Base-by-base conservation (phyloP, 2,329 filamentous ascomycete species). In the Fusarium succisae region DNA sequence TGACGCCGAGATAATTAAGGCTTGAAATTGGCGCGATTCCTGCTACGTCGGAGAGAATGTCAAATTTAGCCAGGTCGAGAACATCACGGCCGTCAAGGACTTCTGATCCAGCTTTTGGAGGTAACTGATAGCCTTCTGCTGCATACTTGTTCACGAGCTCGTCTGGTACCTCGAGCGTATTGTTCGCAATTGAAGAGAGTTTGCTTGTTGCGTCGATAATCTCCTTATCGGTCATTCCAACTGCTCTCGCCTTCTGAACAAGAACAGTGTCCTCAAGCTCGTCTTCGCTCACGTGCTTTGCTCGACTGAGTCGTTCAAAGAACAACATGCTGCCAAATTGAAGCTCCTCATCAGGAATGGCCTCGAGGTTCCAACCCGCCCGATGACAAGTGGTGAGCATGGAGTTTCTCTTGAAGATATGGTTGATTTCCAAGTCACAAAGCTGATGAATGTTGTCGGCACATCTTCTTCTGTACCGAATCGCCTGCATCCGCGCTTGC, bases 281-380 rank as follows among this genome's bases (percentile, higher is more conserved):
- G 0, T 28, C 4, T 10, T 41, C 20, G 8, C 24, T 28, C 0
- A 55, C 15, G 3, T 4, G 35, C 11, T 28, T 55, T 41, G 24
- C 37, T 8, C 35, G 24, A n/a, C 51, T 39, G 1, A 60, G 7
- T 13, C 58, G 38, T 1, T 43, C 38, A 3, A 55, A 43, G 5
- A 65, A 77, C 17, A 84, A 41, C 1, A 72, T 4, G 2, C 79
- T 82, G 1, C 15, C 22, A 8, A 79, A 32, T 1, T 68, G 59
- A 37, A 85, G 22, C 3, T 82, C 79, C 2, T 72, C 67, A 44
- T 84, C 82, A 2, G 82, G 80, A 15, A 86, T 82, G 10, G 77
- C 77, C 13, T 83, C 79, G 13, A 77, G 43, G 35, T 82, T 73
- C 83, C 82, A 86, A 12, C 78, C 73, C 12, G 81, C 80, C 13